Base-by-base conservation (phyloP, 306 rosid species). In the Vigna trinervia region DNA sequence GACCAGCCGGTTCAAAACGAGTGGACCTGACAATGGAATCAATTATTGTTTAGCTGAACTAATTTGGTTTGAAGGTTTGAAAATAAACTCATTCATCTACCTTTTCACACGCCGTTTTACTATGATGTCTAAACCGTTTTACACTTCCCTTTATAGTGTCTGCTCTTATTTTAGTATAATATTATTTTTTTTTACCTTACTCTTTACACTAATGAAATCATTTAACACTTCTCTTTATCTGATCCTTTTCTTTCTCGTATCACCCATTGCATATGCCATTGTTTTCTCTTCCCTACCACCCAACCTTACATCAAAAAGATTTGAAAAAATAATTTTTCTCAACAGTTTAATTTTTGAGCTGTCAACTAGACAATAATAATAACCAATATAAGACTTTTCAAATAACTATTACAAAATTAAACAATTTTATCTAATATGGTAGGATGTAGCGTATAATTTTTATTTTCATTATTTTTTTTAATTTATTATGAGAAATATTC, bases 11-110 rank as follows among this genome's bases (percentile, higher is more conserved):
- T 28, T 17, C 54, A 45, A 12, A 34, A 12, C 15, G 23, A 1
- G 71, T 78, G 53, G 22, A 17, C 15, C 34, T 43, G 23, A 66
- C 58, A 8, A 67, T 45, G 5, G 19, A 50, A 70, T 77, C 74
- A 53, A 53, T 34, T 34, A 34, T 34, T 34, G 6, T 34, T 34
- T 34, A 34, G 34, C 34, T 4, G 34, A 30, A 30, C 34, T 30
- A 30, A 30, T 30, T 30, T 30, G 34, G 34, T 30, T 30, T 30
- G 34, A 30, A 30, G 34, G 4, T 30, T 30, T 30, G 34, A 30
- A 28, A 30, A 30, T 30, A 30, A 30, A 30, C 0, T 30, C 34
- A 30, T 30, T 30, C 34, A 30, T 30, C 34, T 30, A 30, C 34
- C 34, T 30, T 30, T 30, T 30, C 5, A 3, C 30, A 28, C 34